A percentile compares a stretch with the other conserved stretches of the same genome.
These are phyloP conservation scores for Aspergillus alliaceus DNA, from an alignment of 2,329 filamentous ascomycete genomes.

Conservation along the genomic window DNA sequence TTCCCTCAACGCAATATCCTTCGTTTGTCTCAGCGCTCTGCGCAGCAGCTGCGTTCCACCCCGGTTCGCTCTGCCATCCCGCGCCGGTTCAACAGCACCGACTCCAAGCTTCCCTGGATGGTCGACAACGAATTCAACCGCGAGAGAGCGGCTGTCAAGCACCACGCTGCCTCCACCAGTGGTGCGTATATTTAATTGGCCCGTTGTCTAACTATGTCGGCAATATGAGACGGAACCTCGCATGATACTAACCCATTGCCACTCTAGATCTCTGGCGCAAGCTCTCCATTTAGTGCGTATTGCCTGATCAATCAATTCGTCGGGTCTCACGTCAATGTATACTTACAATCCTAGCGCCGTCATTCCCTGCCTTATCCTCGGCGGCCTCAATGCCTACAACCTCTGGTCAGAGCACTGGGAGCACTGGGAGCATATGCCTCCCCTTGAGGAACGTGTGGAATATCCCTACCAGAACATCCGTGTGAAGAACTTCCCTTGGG, in stretches of 20 bases:
- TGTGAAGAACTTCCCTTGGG: conserved; percentile 92
- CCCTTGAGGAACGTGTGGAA: conserved; percentile 86
- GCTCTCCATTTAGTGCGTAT: conserved; percentile 87
- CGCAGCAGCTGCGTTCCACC: conserved; percentile 58
- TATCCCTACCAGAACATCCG: conserved; percentile 99
- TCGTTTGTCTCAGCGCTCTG: conserved; percentile 64
- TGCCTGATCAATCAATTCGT: conserved; percentile 2
- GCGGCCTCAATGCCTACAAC: conserved; percentile 78
- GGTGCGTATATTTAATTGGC: conserved; percentile 58
- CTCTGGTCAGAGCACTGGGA: conserved; percentile 97
- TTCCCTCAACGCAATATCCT: conserved; percentile 62
- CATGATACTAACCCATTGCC: conserved; percentile 26
- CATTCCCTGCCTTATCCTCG: conserved; percentile 70
- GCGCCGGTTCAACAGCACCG: conserved; percentile 69
- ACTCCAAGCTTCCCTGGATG: conserved; percentile 58
- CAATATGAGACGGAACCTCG: background rate
- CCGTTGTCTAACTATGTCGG: background rate
- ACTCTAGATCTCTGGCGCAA: conserved; percentile 85
- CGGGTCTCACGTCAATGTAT: background rate
- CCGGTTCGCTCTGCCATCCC: conserved; percentile 60
- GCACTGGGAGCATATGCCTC: conserved; percentile 82
- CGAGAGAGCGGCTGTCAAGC: conserved; percentile 86
- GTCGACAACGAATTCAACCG: conserved; percentile 90
- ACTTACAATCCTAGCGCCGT: conserved; percentile 59
- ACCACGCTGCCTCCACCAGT: conserved; percentile 80